These are phyloP conservation scores for Penicillium sp. DNA, from an alignment of 2,329 filamentous ascomycete species.

Conservation along the genomic window DNA sequence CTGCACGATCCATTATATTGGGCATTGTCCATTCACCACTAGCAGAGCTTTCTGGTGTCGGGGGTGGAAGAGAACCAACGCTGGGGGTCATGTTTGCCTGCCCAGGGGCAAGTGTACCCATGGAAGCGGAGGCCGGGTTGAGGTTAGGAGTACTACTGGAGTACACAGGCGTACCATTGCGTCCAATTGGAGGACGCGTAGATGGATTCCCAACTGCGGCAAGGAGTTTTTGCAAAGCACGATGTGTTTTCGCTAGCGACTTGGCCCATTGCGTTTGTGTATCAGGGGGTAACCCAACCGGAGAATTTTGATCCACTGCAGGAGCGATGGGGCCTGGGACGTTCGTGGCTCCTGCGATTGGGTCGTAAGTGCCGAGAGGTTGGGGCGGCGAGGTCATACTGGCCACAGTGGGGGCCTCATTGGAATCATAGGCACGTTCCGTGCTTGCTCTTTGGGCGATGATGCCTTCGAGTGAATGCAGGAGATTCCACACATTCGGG, in stretches of 20 bases:
- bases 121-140: conserved; percentile 15
- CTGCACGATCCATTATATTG: conserved; percentile 47
- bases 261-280: conserved; percentile 48
- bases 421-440: conserved; percentile 33
- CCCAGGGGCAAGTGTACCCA: conserved; percentile 19
- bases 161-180: conserved; percentile 22
- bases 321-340: conserved; percentile 29
- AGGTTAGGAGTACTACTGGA: conserved; percentile 12
- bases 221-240: conserved; percentile 48
- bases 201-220: conserved; percentile 36
- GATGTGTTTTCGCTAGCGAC: conserved; percentile 47
- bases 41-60: conserved; percentile 50
- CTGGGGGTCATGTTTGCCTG: conserved; percentile 35
- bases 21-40: conserved; percentile 49
- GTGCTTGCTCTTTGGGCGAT: conserved; percentile 44
- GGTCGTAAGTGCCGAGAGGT: conserved; percentile 22
- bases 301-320: conserved; percentile 29
- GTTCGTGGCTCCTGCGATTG: conserved; percentile 34
- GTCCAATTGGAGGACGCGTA: conserved; percentile 17
- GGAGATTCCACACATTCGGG: conserved; percentile 39
- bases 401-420: conserved; percentile 12
- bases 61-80: conserved; percentile 42
- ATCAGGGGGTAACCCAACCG: conserved; percentile 32
- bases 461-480: conserved; percentile 46
- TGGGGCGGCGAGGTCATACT: conserved; percentile 23